These are phyloP conservation scores for Escovopsis sp. DNA, from an alignment of 2,329 filamentous ascomycete species.

Conservation along the genomic window DNA sequence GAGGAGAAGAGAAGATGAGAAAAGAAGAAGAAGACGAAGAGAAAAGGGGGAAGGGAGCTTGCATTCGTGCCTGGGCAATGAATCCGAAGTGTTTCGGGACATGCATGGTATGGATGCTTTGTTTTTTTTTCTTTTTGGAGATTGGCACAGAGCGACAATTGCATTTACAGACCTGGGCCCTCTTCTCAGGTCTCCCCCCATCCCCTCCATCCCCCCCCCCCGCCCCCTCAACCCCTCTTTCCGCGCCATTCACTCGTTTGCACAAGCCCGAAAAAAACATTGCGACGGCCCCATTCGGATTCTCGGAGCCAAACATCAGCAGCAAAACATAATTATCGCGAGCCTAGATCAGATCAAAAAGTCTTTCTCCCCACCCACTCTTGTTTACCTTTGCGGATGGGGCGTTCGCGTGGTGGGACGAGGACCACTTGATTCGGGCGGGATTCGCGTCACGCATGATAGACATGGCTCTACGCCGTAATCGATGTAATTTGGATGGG, in stretches of 20 bases:
- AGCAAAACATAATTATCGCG: conserved; percentile 5
- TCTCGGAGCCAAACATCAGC: conserved; percentile 1
- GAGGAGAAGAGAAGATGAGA: conserved; percentile 4
- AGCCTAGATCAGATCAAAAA: conserved; percentile 5
- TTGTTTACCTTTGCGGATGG: conserved; percentile 3
- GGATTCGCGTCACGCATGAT: conserved; percentile 7
- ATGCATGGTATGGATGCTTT: background rate
- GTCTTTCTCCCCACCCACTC: background rate
- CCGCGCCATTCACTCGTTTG: too few relatives aligned
- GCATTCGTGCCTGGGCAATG: background rate
- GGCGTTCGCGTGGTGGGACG: conserved; percentile 8
- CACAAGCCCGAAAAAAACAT: conserved; percentile 10
- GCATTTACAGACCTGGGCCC: background rate
- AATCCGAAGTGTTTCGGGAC: background rate
- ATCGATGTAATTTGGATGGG: conserved; percentile 10
- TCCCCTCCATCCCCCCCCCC: too few relatives aligned
- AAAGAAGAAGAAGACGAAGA: too few relatives aligned
- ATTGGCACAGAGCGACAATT: conserved; percentile 4
- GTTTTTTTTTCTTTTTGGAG: conserved; percentile 1
- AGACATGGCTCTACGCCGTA: conserved; percentile 10
- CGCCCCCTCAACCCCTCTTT: too few relatives aligned
- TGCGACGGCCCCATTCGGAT: conserved; percentile 2
- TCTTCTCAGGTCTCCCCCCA: too few relatives aligned
- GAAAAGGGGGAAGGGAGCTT: background rate
- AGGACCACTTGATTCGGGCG: conserved; percentile 5